Evolutionary conservation across 805 yeast species (phyloP).

Genomic region (Metschnikowia cerradonensis): DNA sequence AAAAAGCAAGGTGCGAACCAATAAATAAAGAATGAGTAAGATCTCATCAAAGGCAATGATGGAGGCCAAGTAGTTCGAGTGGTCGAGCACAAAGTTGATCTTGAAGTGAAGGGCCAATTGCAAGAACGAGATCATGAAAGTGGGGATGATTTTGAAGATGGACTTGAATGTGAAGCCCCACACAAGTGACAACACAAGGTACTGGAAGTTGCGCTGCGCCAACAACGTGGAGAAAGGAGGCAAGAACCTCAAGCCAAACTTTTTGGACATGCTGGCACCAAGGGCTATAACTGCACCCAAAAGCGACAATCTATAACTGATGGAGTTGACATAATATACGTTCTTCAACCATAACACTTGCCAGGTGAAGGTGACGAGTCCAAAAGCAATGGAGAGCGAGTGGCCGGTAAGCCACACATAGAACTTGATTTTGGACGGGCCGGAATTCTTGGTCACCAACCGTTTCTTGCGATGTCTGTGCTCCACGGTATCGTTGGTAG

Average conservation of each 20-base stretch:
- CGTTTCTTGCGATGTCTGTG: conserved; percentile 21
- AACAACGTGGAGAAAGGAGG: conserved; percentile 64
- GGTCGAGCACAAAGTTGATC: conserved; percentile 36
- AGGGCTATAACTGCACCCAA: conserved; percentile 54
- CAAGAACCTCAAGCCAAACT: conserved; percentile 50
- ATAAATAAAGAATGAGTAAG: conserved; percentile 47
- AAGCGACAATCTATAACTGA: conserved; percentile 52
- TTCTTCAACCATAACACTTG: conserved; percentile 38
- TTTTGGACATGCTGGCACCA: conserved; percentile 50
- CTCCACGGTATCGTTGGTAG: conserved; percentile 15
- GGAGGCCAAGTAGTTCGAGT: conserved; percentile 38
- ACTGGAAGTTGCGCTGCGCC: conserved; percentile 76
- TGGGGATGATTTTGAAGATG: conserved; percentile 62
- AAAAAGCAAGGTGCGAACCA: conserved; percentile 56
- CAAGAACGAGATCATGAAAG: conserved; percentile 49
- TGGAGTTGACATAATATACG: conserved; percentile 41
- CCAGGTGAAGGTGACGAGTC: conserved; percentile 36
- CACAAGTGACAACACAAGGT: conserved; percentile 46
- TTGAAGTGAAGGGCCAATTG: conserved; percentile 48
- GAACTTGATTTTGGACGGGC: conserved; percentile 40
- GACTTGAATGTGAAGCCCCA: conserved; percentile 68
- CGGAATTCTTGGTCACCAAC: conserved; percentile 27
- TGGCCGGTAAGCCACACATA: conserved; percentile 60
- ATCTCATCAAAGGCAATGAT: conserved; percentile 61
- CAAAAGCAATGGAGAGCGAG: conserved; percentile 40